Percentiles rank a stretch among this genome's conserved stretches.
Conservation (phyloP, 1,284 basidiomycete species). For the Phylloboletellus chloephorus region DNA sequence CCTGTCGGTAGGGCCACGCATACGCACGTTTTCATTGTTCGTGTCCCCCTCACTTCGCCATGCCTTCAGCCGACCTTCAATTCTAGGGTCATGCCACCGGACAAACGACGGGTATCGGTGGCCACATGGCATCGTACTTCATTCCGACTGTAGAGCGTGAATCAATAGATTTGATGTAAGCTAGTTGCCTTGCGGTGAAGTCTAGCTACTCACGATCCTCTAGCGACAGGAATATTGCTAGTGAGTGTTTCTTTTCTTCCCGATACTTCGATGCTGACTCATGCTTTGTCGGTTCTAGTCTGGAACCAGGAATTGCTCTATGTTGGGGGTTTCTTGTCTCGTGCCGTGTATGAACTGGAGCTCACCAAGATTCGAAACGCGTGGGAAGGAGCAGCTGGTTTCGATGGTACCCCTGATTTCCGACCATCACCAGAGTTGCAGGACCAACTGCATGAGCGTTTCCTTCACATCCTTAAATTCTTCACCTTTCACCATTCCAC, state of each 20-base stretch:
- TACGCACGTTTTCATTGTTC: conserved; percentile 70
- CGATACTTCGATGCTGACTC: not conserved
- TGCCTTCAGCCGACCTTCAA: conserved; percentile 2
- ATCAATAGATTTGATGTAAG: conserved; percentile 82
- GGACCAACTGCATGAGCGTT: conserved; percentile 49
- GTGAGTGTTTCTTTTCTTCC: conserved; percentile 36
- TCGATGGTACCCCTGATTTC: not conserved
- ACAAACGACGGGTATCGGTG: conserved; percentile 90
- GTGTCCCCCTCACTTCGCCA: conserved; percentile 15
- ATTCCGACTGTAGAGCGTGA: conserved; percentile 97
- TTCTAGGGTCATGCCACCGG: conserved; percentile 69
- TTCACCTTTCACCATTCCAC: conserved; percentile 84
- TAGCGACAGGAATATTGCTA: conserved; percentile 68
- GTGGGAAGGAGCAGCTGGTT: conserved; percentile 37
- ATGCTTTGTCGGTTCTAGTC: conserved; percentile 1
- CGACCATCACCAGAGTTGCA: conserved; percentile 19
- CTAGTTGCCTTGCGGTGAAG: conserved; percentile 1
- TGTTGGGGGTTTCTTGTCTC: conserved; percentile 75
- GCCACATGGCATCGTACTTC: conserved; percentile 85
- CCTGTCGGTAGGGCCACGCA: conserved; percentile 20
- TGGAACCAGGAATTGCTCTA: conserved; percentile 87
- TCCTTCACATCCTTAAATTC: conserved; percentile 79
- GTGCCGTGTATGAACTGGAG: conserved; percentile 84
- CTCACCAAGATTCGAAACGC: conserved; percentile 49
- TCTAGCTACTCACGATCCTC: conserved; percentile 8